Percentiles rank a stretch among this genome's conserved stretches.
Conservation (phyloP, 1,139 yeast species). For the Protomyces inundatus region DNA sequence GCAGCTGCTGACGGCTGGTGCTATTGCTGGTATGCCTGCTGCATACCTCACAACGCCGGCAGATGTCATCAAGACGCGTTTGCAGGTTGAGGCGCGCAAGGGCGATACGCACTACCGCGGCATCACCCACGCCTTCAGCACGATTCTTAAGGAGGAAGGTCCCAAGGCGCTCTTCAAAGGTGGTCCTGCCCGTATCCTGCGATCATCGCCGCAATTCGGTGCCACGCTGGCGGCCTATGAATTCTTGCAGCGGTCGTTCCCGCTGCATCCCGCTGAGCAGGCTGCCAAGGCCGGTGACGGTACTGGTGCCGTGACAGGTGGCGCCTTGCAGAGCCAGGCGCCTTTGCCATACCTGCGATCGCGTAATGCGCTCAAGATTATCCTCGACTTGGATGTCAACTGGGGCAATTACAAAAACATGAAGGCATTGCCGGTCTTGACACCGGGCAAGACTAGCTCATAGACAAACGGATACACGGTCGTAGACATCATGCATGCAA, state of each 20-base stretch:
- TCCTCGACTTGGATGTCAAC: conserved; percentile 46
- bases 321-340: conserved; percentile 36
- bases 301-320: conserved; percentile 37
- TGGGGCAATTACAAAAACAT: conserved; percentile 37
- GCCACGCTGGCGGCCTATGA: conserved; percentile 96
- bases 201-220: conserved; percentile 97
- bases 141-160: conserved; percentile 75
- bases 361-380: conserved; percentile 44
- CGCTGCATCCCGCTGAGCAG: conserved; percentile 43
- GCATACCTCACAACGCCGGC: conserved; percentile 71
- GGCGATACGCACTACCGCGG: conserved; percentile 77
- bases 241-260: conserved; percentile 60
- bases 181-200: conserved; percentile 86
- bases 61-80: conserved; percentile 91
- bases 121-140: conserved; percentile 66
- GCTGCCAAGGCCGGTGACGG: conserved; percentile 42
- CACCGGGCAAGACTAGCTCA: not conserved
- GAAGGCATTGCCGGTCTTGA: conserved; percentile 28
- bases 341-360: conserved; percentile 41
- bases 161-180: conserved; percentile 87
- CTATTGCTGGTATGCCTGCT: conserved; percentile 96
- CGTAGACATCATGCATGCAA: not conserved
- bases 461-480: not conserved
- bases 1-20: conserved; percentile 84
- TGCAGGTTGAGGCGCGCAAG: conserved; percentile 75